Evolutionary conservation across 306 rosid genomes (phyloP), one percentile per base, ranked within the genome.

Genomic region (Vigna angularis): DNA sequence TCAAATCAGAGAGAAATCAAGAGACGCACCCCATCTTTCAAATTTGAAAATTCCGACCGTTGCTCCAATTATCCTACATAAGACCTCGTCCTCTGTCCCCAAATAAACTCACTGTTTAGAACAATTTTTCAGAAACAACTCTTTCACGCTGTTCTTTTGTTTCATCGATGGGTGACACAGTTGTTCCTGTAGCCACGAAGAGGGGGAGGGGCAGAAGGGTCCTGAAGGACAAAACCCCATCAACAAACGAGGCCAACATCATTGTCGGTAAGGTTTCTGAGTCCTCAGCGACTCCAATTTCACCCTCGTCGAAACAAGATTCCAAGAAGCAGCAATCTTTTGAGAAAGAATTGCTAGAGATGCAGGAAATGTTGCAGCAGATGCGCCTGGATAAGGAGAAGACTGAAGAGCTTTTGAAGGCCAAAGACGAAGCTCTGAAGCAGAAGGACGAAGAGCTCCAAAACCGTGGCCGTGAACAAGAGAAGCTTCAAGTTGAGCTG

Each of bases 381-480:
- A 5, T 95, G 88, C 82, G 71, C 68, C 84, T 95, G 8, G 97
- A 92, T 83, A 95, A 89, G 86, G 97, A 92, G 83, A 88, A 93
- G 84, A 84, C 97, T 0, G 96, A 91, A 50, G 96, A 91, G 75
- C 87, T 92, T 12, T 75, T 95, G 86, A 95, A 88, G 84, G 88
- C 71, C 24, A 92, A 89, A 50, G 98, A 95, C 7, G 93, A 92
- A 82, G 87, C 83, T 24, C 73, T 95, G 75, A 92, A 85, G 82
- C 85, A 57, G 62, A 92, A 84, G 85, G 98, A 91, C n/a, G 89
- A 91, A 47, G 95, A 94, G 84, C 91, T 94, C 2, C 83, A 81
- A 40, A 83, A 44, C 7, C 86, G 88, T n/a, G 94, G 85, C 7
- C 51, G 75, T 4, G 83, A 87, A 78, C 94, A 88, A 38, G 93